Percentiles rank a stretch among this genome's conserved stretches.
phyloP scores from a whole-genome alignment of 2,329 filamentous ascomycete genomes.

The Monosporascus sp. region DNA sequence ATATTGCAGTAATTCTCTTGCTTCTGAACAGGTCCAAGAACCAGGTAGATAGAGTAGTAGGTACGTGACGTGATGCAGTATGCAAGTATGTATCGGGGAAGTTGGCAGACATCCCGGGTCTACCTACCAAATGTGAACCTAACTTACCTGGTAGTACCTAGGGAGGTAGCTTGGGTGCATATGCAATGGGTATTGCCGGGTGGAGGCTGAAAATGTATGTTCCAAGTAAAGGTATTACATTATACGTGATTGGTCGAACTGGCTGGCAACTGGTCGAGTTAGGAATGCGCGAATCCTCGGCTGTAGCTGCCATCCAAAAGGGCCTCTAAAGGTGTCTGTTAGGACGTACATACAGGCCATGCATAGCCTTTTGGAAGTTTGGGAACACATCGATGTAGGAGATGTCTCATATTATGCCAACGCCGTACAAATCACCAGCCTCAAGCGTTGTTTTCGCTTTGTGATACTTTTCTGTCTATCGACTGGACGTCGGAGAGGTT shows the following conservation, averaged over 20 bases:
- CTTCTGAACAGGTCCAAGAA: no score
- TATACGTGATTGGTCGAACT: constrained; percentile 14
- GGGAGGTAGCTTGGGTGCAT: not conserved
- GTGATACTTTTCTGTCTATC: no score
- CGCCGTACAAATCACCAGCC: no score
- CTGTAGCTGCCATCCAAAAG: constrained; percentile 7
- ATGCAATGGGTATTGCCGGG: not conserved
- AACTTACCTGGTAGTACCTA: not conserved
- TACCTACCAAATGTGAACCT: not conserved
- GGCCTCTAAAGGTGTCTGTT: not conserved
- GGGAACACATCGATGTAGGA: no score
- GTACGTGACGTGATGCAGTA: not conserved
- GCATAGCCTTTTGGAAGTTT: not conserved
- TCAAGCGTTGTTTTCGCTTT: no score
- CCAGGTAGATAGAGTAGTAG: not conserved
- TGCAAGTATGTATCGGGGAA: not conserved
- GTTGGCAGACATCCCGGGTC: not conserved
- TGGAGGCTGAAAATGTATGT: no score
- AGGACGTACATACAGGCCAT: not conserved
- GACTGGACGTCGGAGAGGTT: no score
- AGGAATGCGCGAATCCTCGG: constrained; percentile 16
- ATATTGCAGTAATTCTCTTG: no score
- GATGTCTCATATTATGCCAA: no score
- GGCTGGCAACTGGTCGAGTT: constrained; percentile 12
- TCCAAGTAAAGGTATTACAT: not conserved